A percentile compares a stretch with the other conserved stretches of the same genome.
phyloP scores from a whole-genome alignment of 176 grass and related monocot genomes.

The Hordeum marinum region DNA sequence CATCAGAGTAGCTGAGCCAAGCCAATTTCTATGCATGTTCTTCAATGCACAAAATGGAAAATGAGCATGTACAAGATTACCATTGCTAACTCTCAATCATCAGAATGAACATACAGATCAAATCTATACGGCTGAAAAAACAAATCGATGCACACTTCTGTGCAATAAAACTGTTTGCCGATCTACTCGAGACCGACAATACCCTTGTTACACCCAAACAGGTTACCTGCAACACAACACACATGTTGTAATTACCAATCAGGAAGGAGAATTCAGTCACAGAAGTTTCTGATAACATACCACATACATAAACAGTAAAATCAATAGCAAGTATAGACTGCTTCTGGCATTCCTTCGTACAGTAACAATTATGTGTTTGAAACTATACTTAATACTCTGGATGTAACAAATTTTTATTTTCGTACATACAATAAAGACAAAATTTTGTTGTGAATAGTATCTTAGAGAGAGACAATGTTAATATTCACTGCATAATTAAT shows the following conservation, averaged over 20 bases:
- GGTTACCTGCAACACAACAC: slow-evolving; percentile 27
- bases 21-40: background rate
- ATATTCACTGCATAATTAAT: background rate
- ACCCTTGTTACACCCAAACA: background rate
- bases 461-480: background rate
- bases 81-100: slow-evolving; percentile 4
- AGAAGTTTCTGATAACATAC: background rate
- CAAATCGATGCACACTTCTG: background rate
- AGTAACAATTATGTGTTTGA: background rate
- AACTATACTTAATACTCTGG: background rate
- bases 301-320: background rate
- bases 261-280: background rate
- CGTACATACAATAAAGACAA: background rate
- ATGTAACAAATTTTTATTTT: too few species aligned
- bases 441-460: background rate
- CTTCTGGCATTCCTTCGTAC: background rate
- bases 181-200: background rate
- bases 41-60: background rate
- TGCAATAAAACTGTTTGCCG: slow-evolving; percentile 3
- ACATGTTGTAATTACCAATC: background rate
- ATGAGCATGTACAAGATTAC: slow-evolving; percentile 8
- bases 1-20: background rate
- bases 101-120: background rate
- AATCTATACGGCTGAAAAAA: background rate
- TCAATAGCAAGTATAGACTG: background rate